Evolutionary conservation across 2,329 filamentous ascomycete species (phyloP).

Genomic region (Colletotrichum costaricense): DNA sequence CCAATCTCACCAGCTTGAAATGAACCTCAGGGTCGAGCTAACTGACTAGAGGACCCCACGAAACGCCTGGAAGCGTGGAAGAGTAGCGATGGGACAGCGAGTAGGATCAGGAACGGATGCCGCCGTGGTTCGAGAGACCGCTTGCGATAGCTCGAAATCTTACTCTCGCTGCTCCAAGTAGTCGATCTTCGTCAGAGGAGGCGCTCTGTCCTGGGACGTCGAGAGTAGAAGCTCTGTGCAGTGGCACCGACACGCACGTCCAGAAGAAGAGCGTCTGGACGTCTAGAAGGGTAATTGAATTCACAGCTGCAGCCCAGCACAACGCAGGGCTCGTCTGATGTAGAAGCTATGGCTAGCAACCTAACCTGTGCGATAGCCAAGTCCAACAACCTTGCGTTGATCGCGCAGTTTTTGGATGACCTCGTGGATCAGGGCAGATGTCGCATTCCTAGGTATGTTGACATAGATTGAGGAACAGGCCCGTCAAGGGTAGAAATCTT

Average conservation of each 20-base stretch:
- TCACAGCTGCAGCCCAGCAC: background rate
- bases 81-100: too few relatives aligned
- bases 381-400: background rate
- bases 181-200: background rate
- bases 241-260: background rate
- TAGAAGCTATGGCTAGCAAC: background rate
- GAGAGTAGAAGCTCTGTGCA: background rate
- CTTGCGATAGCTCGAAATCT: too few relatives aligned
- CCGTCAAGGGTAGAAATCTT: too few relatives aligned
- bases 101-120: background rate
- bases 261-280: background rate
- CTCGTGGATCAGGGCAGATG: too few relatives aligned
- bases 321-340: background rate
- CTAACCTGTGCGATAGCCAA: background rate
- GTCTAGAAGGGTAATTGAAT: background rate
- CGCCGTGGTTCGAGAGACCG: too few relatives aligned
- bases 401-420: too few relatives aligned
- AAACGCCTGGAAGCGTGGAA: too few relatives aligned
- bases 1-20: background rate
- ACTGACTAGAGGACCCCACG: background rate
- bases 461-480: too few relatives aligned
- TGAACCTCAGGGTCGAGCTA: background rate
- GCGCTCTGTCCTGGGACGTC: background rate
- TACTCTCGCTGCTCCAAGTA: background rate
- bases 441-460: too few relatives aligned